Conservation (phyloP, 345 rosid genomes). For the Rhizophora mangle region DNA sequence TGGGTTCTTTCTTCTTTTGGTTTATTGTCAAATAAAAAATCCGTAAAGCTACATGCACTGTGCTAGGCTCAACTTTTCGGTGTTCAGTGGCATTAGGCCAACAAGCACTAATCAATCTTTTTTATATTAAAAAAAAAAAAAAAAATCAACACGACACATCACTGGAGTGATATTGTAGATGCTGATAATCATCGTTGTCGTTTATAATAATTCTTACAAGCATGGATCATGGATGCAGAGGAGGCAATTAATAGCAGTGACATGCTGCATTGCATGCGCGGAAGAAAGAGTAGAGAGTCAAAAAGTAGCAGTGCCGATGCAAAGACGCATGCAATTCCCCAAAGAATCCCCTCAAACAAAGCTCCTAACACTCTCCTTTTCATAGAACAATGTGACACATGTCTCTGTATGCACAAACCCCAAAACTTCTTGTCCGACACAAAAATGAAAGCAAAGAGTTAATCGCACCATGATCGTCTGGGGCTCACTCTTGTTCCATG, state of each 20-base stretch:
- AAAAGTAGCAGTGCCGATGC: not conserved
- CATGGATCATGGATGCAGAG: not conserved
- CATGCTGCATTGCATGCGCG: slow-evolving; percentile 6
- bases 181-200: too few relatives aligned
- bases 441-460: not conserved
- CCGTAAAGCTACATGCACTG: too few relatives aligned
- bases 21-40: too few relatives aligned
- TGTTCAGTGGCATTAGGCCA: too few relatives aligned
- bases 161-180: too few relatives aligned
- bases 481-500: not conserved
- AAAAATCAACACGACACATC: too few relatives aligned
- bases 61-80: too few relatives aligned
- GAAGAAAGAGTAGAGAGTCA: slow-evolving; percentile 7
- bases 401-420: slow-evolving; percentile 18
- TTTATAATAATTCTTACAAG: too few relatives aligned
- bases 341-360: slow-evolving; percentile 25
- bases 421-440: not conserved
- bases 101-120: too few relatives aligned
- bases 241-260: not conserved
- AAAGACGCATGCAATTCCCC: slow-evolving; percentile 13
- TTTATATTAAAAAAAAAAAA: too few relatives aligned
- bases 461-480: not conserved
- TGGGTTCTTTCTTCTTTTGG: too few relatives aligned
- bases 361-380: slow-evolving; percentile 12
- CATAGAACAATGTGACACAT: slow-evolving; percentile 18